Conservation (phyloP, 805 yeast species). For the Ogataea zsoltii region DNA sequence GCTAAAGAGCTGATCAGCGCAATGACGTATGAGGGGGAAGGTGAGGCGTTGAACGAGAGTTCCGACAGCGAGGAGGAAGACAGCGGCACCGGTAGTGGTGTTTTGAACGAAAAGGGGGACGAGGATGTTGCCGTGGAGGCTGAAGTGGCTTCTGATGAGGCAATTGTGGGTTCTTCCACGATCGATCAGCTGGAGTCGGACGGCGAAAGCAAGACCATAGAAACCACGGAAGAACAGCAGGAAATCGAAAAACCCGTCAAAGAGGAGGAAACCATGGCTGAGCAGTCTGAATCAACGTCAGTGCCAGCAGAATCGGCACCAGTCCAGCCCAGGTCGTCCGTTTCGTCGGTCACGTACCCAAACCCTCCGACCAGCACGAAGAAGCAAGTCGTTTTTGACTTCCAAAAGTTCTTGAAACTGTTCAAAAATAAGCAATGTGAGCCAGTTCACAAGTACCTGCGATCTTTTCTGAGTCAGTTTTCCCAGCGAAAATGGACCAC, state of each 20-base stretch:
- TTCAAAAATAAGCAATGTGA: constrained; percentile 77
- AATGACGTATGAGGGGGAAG: constrained; percentile 27
- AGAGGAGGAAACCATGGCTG: too few species aligned
- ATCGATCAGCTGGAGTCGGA: neutral
- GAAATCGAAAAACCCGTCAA: too few species aligned
- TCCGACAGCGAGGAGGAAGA: constrained; percentile 15
- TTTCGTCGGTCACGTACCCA: constrained; percentile 17
- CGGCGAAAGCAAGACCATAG: neutral
- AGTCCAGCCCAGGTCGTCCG: constrained; percentile 3
- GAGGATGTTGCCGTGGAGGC: neutral
- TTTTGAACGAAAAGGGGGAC: neutral
- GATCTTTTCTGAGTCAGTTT: constrained; percentile 81
- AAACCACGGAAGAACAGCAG: neutral
- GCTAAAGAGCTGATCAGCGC: constrained; percentile 21
- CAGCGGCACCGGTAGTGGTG: constrained; percentile 1
- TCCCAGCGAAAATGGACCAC: constrained; percentile 67
- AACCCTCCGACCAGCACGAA: constrained; percentile 32
- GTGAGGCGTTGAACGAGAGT: constrained; percentile 18
- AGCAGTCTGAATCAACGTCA: too few species aligned
- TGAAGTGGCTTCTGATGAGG: neutral
- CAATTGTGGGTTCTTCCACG: too few species aligned
- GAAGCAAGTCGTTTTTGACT: constrained; percentile 61
- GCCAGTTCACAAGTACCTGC: constrained; percentile 82
- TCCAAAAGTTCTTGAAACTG: constrained; percentile 73
- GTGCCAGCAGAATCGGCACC: too few species aligned